A percentile compares a stretch with the other conserved stretches of the same genome.
Evolutionary conservation across 73 alveolate species (phyloP).

Genomic region (Stentor coeruleus): DNA sequence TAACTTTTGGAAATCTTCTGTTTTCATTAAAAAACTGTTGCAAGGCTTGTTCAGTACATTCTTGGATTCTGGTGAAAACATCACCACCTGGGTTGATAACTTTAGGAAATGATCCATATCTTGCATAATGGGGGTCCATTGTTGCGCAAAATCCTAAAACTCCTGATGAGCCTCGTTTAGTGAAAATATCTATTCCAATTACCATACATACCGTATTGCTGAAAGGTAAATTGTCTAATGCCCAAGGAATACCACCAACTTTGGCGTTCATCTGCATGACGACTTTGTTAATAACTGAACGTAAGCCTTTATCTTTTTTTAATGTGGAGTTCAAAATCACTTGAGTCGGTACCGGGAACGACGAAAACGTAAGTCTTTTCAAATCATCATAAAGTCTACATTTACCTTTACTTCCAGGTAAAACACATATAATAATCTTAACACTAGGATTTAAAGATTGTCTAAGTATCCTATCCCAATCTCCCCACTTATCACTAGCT

Average conservation of each 20-base stretch:
- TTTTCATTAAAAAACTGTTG: conserved; percentile 49
- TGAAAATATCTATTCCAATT: conserved; percentile 69
- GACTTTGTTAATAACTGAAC: conserved; percentile 83
- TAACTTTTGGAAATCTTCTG: conserved; percentile 43
- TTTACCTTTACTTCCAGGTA: conserved; percentile 85
- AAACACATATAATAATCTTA: conserved; percentile 49
- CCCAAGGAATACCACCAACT: conserved; percentile 95
- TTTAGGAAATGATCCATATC: conserved; percentile 43
- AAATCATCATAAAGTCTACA: conserved; percentile 72
- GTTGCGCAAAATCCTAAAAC: conserved; percentile 58
- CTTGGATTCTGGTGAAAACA: conserved; percentile 36
- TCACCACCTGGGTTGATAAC: conserved; percentile 54
- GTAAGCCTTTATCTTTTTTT: conserved; percentile 64
- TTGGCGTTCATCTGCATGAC: conserved; percentile 88
- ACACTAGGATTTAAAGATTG: conserved; percentile 44
- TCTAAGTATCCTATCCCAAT: conserved; percentile 49
- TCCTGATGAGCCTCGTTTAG: conserved; percentile 49
- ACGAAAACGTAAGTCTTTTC: conserved; percentile 65
- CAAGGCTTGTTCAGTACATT: conserved; percentile 37
- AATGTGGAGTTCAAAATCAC: conserved; percentile 74
- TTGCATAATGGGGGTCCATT: conserved; percentile 43
- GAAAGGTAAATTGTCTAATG: conserved; percentile 79
- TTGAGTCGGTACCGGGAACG: conserved; percentile 81
- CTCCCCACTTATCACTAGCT: conserved; percentile 32
- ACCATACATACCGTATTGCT: conserved; percentile 75